Evolutionary conservation across 306 rosid species (phyloP), one percentile per base, ranked within the genome.

Genomic region (Lathyrus oleraceus): DNA sequence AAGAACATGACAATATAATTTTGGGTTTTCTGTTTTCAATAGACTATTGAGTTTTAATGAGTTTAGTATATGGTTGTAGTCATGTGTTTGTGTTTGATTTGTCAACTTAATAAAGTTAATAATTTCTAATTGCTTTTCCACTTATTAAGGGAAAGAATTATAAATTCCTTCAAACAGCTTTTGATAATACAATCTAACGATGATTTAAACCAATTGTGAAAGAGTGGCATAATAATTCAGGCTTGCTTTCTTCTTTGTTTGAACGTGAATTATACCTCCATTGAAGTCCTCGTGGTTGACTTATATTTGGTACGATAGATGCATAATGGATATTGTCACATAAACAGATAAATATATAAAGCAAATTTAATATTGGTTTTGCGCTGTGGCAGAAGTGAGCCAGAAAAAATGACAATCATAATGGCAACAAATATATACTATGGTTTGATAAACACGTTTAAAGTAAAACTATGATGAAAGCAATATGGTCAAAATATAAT

Each of bases 261-360:
- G 97, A 76, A 95, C 97, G 77, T 91, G 95, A 61, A 89, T 91
- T 39, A 89, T 91, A 38, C 99, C 99, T 82, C 91, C 95, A 76
- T 95, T 91, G 4, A 91, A 95, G 75, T 95, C 99, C 67, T 95
- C 97, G 6, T 95, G 99, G 72, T 91, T 95, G 63, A 95, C 97
- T 96, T 95, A 59, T 45, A 64, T 53, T 74, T 32, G 39, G 15
- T 56, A 44, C 39, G 16, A 65, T 8, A 73, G 27, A 66, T 67
- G 10, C 43, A 49, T 0, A 21, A 36, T 4, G 19, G 61, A 5
- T 14, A 68, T 40, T 65, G 45, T 6, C 16, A 5, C 61, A 67
- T 30, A 58, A 76, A 23, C 58, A 30, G 7, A 36, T 20, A 47
- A 66, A 76, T 3, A 39, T 61, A 59, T 12, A 15, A 51, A 65